phyloP scores from a whole-genome alignment of 257 asterid species.

The Ligustrum vulgare region DNA sequence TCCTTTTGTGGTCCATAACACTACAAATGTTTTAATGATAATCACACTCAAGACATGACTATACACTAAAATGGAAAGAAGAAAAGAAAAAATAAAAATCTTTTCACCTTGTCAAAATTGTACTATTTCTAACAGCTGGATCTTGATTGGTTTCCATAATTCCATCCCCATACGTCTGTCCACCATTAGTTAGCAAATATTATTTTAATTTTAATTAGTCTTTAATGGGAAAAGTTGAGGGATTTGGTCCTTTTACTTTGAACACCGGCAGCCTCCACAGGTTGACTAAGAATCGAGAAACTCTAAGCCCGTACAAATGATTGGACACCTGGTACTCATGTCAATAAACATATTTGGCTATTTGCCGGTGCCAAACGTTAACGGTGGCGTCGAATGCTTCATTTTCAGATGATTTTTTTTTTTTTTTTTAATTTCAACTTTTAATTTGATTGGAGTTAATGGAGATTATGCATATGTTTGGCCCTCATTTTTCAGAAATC shows the following conservation, averaged over 20 bases:
- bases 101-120: background rate
- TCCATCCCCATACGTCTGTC: background rate
- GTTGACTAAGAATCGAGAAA: background rate
- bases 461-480: too few relatives aligned
- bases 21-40: background rate
- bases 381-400: too few relatives aligned
- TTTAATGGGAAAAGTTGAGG: background rate
- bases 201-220: background rate
- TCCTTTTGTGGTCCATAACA: background rate
- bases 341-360: background rate
- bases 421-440: too few relatives aligned
- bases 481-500: too few relatives aligned
- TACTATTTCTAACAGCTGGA: conserved; percentile 11
- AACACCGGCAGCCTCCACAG: background rate
- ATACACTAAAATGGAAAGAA: background rate
- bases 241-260: background rate
- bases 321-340: background rate
- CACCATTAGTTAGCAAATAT: background rate
- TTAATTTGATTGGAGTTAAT: too few relatives aligned
- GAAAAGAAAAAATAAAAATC: background rate
- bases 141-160: conserved; percentile 5
- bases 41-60: background rate
- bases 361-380: background rate
- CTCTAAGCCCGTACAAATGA: background rate
- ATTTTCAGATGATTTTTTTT: too few relatives aligned